Evolutionary conservation across 2,329 filamentous ascomycete genomes (phyloP).

Genomic region (Monosporascus ibericus): DNA sequence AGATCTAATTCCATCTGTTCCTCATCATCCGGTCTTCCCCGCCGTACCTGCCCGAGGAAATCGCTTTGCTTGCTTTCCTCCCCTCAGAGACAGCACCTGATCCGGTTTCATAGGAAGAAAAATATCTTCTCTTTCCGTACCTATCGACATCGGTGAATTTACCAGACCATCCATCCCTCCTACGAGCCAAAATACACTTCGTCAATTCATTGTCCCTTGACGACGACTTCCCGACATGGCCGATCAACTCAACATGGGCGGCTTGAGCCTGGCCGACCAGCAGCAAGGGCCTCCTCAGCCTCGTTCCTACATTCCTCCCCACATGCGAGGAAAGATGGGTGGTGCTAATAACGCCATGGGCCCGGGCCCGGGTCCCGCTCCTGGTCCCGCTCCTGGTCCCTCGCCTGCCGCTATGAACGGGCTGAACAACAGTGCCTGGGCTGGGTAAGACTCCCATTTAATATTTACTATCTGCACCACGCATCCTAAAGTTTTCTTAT

Average conservation of each 20-base stretch:
- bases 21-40: background rate
- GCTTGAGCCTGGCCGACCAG: conserved; percentile 57
- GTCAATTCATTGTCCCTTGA: conserved; percentile 8
- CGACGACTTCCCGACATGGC: conserved; percentile 54
- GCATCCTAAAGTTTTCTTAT: background rate
- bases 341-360: conserved; percentile 21
- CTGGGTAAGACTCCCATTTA: conserved; percentile 40
- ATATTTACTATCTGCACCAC: background rate
- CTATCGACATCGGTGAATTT: conserved; percentile 1
- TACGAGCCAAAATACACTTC: conserved; percentile 6
- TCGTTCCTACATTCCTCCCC: conserved; percentile 80
- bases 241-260: conserved; percentile 77
- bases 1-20: background rate
- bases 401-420: conserved; percentile 37
- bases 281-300: conserved; percentile 32
- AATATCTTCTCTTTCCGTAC: conserved; percentile 9
- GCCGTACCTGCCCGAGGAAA: background rate
- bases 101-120: background rate
- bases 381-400: conserved; percentile 26
- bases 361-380: conserved; percentile 17
- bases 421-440: conserved; percentile 60
- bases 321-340: conserved; percentile 61
- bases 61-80: background rate
- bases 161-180: conserved; percentile 2
- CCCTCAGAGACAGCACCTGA: background rate